Evolutionary conservation across 2,329 filamentous ascomycete species (phyloP), one percentile per base, ranked within the genome.

Genomic region (Diaporthe nobilis): DNA sequence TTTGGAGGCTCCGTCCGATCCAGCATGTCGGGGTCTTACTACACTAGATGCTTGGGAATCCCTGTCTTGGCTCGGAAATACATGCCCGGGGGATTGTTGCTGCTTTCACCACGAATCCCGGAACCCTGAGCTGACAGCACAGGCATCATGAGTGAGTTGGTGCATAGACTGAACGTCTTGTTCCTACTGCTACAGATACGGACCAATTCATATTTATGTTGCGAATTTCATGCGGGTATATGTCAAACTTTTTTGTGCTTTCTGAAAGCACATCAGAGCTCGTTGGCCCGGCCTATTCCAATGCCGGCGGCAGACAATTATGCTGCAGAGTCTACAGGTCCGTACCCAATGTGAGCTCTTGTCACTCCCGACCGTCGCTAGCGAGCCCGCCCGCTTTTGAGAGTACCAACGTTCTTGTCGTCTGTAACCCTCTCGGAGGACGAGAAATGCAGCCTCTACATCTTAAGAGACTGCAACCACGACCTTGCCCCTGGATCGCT

Each of bases 401-500:
- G 3, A 17, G 47, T 9, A 34, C 12, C 13, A 7, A 8, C 8
- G n/a, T 34, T 49, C 42, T 5, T 17, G 4, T 6, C 22, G 39
- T 13, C 39, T 44, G 42, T 3, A n/a, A 28, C 17, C 28, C 25
- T 49, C 20, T 28, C 6, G 2, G 13, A 42, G 22, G 2, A 65
- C 17, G 47, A 12, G 31, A 28, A 12, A 25, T 31, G 39, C 10
- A 20, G 6, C 39, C 20, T 15, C 25, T 17, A 28, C 4, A 28
- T 55, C 34, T 22, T 34, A 73, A 20, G 76, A 72, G 4, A 84
- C 77, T 53, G 77, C 78, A 53, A 84, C 77, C 22, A 84, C 68
- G 17, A 84, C 80, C 79, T 84, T 84, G 6, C 83, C 83, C 47
- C 78, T 81, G 1, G 83, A 80, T 28, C 80, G 78, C 65, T 81